phyloP scores from a whole-genome alignment of 225 moss, liverwort and hornwort genomes.

The Polytrichum formosum region DNA sequence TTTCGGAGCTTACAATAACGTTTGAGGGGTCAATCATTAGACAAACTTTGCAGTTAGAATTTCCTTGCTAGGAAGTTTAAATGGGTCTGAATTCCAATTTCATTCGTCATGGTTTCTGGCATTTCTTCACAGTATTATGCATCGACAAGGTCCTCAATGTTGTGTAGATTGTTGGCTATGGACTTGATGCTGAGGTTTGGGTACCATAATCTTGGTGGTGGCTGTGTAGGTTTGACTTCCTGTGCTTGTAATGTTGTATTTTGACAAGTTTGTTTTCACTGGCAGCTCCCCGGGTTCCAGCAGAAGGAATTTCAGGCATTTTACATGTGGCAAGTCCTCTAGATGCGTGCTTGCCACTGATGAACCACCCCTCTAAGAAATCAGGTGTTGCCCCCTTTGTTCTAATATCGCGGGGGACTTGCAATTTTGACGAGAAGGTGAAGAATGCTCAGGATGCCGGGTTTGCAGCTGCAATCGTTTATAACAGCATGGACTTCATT shows the following conservation, averaged over 20 bases:
- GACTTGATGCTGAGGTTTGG: not conserved
- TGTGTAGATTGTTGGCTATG: not conserved
- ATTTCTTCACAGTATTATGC: no score
- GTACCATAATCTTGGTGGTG: not conserved
- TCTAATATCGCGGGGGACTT: constrained; percentile 74
- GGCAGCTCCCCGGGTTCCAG: constrained; percentile 75
- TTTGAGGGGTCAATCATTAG: no score
- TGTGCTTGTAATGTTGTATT: not conserved
- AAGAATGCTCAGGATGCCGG: constrained; percentile 91
- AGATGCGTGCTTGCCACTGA: constrained; percentile 65
- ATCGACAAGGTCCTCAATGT: not conserved
- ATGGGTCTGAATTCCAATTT: no score
- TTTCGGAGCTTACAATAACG: no score
- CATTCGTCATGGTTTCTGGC: no score
- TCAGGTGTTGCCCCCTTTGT: constrained; percentile 57
- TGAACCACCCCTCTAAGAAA: constrained; percentile 45
- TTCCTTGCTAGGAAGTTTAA: no score
- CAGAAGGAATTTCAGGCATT: constrained; percentile 67
- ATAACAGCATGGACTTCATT: constrained; percentile 74
- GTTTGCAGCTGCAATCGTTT: constrained; percentile 84
- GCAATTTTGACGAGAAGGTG: constrained; percentile 91
- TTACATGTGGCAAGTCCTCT: constrained; percentile 66
- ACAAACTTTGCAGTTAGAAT: no score
- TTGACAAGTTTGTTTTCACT: constrained; percentile 7
- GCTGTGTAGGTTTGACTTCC: no score